Base-by-base conservation (phyloP, 2,329 filamentous ascomycete genomes). In the Cladosporium colombiae region DNA sequence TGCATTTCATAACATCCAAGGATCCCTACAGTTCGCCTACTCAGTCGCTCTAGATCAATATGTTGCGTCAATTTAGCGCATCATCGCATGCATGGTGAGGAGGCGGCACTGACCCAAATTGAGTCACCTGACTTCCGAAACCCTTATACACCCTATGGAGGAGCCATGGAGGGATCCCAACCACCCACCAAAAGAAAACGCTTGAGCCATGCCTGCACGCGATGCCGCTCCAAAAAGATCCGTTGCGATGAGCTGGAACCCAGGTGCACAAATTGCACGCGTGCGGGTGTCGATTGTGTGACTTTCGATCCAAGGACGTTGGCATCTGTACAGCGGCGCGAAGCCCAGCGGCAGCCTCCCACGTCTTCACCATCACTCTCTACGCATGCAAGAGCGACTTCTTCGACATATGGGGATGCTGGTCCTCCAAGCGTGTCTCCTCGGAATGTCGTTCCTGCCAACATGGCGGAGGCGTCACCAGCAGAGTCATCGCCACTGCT, bases 171-270 rank as follows among this genome's bases (percentile, higher is more conserved):
- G 37, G 14, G 37, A 3, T 27, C 56, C 23, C 46, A 62, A 21
- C 60, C 60, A 18, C n/a, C 31, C 21, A 23, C 60, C 46, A 62
- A 62, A 40, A 40, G 60, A 8, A 62, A 62, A 62, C 60, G 60
- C 8, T 23, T 62, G 23, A 62, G 60, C 60, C 60, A 62, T 40
- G 60, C 60, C 11, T 62, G 60, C 35, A 55, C 60, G 2, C 23
- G 60, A 29, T 62, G 60, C 7, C 60, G 60, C 25, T 18, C 27
- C 46, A 62, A 55, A 21, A 62, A 62, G 25, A 29, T 62, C 49
- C 60, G 60, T 2, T 62, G 60, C 3, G 60, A 62, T 33, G 60
- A 62, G 33, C 33, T 40, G 33, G 31, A 62, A 21, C 60, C 60
- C 14, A 62, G 27, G 7, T 62, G 60, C 13, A 62, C 60, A 5